These are phyloP conservation scores for Trichophyton verrucosum DNA, from an alignment of 2,329 filamentous ascomycete genomes.

Conservation along the genomic window DNA sequence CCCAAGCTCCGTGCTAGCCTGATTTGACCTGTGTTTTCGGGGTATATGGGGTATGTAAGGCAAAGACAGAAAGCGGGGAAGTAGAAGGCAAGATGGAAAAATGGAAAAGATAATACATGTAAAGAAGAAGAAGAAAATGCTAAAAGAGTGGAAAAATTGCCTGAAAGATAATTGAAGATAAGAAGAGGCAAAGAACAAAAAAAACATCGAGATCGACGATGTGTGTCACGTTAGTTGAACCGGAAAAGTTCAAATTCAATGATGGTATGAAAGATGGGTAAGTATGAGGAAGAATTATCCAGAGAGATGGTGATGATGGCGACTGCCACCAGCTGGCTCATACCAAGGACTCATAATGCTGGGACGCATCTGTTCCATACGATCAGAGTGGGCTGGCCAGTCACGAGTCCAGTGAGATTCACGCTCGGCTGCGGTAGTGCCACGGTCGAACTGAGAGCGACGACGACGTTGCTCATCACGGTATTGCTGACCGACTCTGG, in stretches of 20 bases:
- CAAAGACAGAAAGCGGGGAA: constrained; percentile 1
- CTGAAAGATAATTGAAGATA: constrained; percentile 3
- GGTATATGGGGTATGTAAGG: background rate
- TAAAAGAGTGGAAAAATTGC: constrained; percentile 6
- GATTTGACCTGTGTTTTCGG: background rate
- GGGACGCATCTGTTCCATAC: background rate
- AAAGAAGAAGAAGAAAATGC: background rate
- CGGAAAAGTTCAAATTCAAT: background rate
- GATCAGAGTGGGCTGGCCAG: constrained; percentile 6
- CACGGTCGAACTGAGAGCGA: constrained; percentile 68
- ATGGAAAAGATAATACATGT: constrained; percentile 1
- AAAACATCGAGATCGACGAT: background rate
- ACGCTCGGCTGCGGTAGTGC: constrained; percentile 57
- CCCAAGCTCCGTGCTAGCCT: constrained; percentile 2
- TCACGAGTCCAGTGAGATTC: constrained; percentile 29
- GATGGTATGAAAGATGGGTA: background rate
- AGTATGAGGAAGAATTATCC: background rate
- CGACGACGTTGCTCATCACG: constrained; percentile 64
- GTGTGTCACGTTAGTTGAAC: background rate
- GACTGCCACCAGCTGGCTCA: constrained; percentile 1
- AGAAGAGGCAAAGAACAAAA: constrained; percentile 7
- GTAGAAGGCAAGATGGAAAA: background rate
- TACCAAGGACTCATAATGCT: constrained; percentile 7
- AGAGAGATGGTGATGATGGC: background rate
- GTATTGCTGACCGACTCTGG: constrained; percentile 60